Conservation (phyloP, 805 yeast genomes). For the Isabelozyma gotoi region DNA sequence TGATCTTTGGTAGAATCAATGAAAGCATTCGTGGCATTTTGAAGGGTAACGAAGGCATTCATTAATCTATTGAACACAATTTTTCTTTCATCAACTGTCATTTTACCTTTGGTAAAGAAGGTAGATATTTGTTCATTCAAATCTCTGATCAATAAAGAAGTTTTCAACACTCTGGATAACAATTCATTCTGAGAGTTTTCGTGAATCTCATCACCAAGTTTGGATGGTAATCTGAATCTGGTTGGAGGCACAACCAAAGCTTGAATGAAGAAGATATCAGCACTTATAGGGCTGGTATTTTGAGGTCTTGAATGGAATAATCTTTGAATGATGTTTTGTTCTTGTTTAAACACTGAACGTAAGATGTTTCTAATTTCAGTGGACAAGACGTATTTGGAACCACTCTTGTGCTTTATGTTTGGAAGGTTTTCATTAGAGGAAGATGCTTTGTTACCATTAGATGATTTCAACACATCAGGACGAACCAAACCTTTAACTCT, state of each 20-base stretch:
- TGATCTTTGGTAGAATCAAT: conserved; percentile 90
- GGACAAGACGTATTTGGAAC: conserved; percentile 83
- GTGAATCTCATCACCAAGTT: conserved; percentile 93
- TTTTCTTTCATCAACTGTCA: conserved; percentile 64
- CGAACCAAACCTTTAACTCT: conserved; percentile 76
- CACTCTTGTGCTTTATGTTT: conserved; percentile 58
- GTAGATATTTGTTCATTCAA: conserved; percentile 78
- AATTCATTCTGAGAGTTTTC: conserved; percentile 92
- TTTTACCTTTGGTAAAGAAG: conserved; percentile 41
- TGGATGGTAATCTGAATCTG: conserved; percentile 93
- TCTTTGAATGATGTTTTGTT: conserved; percentile 63
- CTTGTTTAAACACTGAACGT: conserved; percentile 71
- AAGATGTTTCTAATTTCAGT: conserved; percentile 83
- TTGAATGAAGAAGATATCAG: conserved; percentile 89
- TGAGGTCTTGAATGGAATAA: conserved; percentile 83
- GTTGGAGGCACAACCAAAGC: conserved; percentile 94
- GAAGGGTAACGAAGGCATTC: conserved; percentile 94
- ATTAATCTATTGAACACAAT: conserved; percentile 82
- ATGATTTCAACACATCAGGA: conserved; percentile 59
- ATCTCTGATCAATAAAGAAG: conserved; percentile 81
- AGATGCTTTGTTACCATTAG: conserved; percentile 14
- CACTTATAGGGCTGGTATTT: conserved; percentile 44
- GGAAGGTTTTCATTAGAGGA: conserved; percentile 31
- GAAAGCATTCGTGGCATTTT: conserved; percentile 91
- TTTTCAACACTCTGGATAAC: conserved; percentile 73